Base-by-base conservation (phyloP, 1,139 yeast genomes). In the Scheffersomyces stambukii region DNA sequence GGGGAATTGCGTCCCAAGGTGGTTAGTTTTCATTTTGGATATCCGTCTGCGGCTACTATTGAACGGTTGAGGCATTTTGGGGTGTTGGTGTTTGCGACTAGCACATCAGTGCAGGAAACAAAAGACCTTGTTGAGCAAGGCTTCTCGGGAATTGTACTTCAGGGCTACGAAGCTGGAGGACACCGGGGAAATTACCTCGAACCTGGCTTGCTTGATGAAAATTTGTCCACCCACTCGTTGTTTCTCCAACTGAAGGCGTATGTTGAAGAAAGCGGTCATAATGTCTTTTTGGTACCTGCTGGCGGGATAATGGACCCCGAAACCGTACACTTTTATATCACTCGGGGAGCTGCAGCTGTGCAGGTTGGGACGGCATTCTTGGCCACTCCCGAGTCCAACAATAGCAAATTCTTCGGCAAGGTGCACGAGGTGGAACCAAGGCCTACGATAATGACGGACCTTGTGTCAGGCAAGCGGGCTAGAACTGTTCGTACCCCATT, bases 111-210 rank as follows among this genome's bases (percentile, higher is more conserved):
- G 0, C 40, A 43, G 3, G 77, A 72, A 41, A 69, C 66, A 0
- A 23, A 41, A 11, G 26, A 41, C 9, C 40, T 56, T 5, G 15
- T 50, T 4, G 46, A 46, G 0, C 24, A 38, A 1, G 57, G 54
- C 0, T 55, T 59, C 7, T 69, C 67, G 40, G 76, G 71, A 3
- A 46, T 70, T 5, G 49, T 67, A 3, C 49, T 62, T 19, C 78
- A 72, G 46, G 77, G 77, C 0, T 62, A 56, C 43, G 77, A 70
- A 42, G 77, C 77, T 3, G 77, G 77, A 23, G 77, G 77, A 0
- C 77, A 72, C 41, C 45, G 77, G 21, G 78, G 77, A 2, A 62
- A 60, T 38, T 70, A 62, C 33, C 37, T 57, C 7, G 40, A 40
- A 3, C 43, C 40, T 10, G 43, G 40, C 12, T 31, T 30, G 6